Percentiles rank a stretch among this genome's conserved stretches.
phyloP scores from a whole-genome alignment of 306 rosid species.

The Hippophae tibetana region DNA sequence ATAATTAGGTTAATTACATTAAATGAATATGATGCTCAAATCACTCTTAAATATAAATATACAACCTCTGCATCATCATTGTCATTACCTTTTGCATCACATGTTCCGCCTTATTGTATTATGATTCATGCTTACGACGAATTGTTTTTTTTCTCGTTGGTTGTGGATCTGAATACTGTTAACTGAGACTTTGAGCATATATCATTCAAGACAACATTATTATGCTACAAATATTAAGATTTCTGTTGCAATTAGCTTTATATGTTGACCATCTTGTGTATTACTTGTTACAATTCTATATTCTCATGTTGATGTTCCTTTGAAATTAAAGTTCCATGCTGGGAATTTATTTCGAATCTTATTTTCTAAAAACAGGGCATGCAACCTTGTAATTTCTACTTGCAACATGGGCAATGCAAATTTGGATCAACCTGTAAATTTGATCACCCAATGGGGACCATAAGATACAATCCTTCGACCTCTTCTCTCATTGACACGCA shows the following conservation, averaged over 20 bases:
- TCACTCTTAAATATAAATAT: too few relatives aligned
- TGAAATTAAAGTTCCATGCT: slow-evolving; percentile 1
- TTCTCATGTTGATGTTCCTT: neutral
- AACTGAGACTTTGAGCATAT: too few relatives aligned
- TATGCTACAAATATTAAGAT: too few relatives aligned
- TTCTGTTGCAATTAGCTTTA: neutral
- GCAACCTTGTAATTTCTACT: slow-evolving; percentile 36
- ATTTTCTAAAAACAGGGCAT: slow-evolving; percentile 26
- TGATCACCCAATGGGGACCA: slow-evolving; percentile 66
- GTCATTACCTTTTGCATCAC: too few relatives aligned
- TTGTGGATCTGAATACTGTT: too few relatives aligned
- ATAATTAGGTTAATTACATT: too few relatives aligned
- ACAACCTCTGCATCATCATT: too few relatives aligned
- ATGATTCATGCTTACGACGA: too few relatives aligned
- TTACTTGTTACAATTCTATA: neutral
- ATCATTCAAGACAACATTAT: too few relatives aligned
- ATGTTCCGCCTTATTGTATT: too few relatives aligned
- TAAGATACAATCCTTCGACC: slow-evolving; percentile 56
- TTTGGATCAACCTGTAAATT: slow-evolving; percentile 79
- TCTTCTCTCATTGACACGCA: slow-evolving; percentile 61
- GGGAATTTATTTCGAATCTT: neutral
- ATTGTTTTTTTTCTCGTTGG: too few relatives aligned
- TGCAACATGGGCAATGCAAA: slow-evolving; percentile 65
- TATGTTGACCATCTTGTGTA: neutral
- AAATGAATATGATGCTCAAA: too few relatives aligned